phyloP scores from a whole-genome alignment of 1,284 basidiomycete genomes.

The Tetrapyrgos nigripes region DNA sequence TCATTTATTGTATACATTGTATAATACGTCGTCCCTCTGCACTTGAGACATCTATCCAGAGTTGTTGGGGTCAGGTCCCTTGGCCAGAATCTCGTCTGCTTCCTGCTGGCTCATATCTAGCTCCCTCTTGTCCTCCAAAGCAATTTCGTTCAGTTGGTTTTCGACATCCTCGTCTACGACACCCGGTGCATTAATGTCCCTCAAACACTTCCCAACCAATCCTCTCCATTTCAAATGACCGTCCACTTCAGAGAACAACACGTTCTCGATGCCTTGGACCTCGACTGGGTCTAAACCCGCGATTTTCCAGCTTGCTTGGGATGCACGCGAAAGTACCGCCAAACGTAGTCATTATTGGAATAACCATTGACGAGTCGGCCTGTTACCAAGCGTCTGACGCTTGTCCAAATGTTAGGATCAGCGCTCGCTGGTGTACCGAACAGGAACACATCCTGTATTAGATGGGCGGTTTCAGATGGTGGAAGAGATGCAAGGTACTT shows the following conservation, averaged over 20 bases:
- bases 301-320: conserved; percentile 68
- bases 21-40: not conserved
- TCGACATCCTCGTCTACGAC: conserved; percentile 44
- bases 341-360: conserved; percentile 77
- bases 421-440: conserved; percentile 74
- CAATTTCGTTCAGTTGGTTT: conserved; percentile 31
- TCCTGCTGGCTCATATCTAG: conserved; percentile 20
- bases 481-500: conserved; percentile 42
- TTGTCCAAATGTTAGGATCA: conserved; percentile 62
- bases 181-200: conserved; percentile 46
- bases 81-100: conserved; percentile 16
- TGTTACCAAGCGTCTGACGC: conserved; percentile 67
- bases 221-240: conserved; percentile 64
- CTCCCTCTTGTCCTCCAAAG: conserved; percentile 16
- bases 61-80: not conserved
- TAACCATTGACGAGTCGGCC: conserved; percentile 80
- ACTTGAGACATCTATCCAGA: not conserved
- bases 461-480: conserved; percentile 48
- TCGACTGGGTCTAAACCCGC: conserved; percentile 71
- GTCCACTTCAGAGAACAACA: conserved; percentile 59
- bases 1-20: not conserved
- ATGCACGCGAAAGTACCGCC: conserved; percentile 73
- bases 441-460: conserved; percentile 79
- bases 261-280: conserved; percentile 75
- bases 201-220: conserved; percentile 53